Percentiles rank a stretch among this genome's conserved stretches.
These are phyloP conservation scores for Suhomyces xylopsoci DNA, from an alignment of 805 yeast genomes.

Conservation along the genomic window DNA sequence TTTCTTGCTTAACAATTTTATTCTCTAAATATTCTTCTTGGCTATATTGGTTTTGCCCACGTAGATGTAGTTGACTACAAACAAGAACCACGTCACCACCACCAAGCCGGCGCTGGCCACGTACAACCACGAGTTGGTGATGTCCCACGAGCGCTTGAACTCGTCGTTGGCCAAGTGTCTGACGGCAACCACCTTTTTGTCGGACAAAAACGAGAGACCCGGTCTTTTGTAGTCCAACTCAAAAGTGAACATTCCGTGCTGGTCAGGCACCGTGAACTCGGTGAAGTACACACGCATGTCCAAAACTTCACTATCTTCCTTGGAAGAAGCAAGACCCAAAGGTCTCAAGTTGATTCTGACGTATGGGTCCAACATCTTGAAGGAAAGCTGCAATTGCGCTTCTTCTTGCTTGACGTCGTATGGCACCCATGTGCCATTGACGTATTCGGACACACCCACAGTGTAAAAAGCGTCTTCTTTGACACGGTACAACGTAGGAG, in stretches of 20 bases:
- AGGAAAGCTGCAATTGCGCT: conserved; percentile 74
- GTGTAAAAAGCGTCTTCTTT: conserved; percentile 65
- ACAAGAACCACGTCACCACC: conserved; percentile 70
- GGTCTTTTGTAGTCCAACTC: conserved; percentile 71
- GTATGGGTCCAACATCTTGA: conserved; percentile 92
- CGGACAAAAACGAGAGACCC: conserved; percentile 68
- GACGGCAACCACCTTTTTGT: conserved; percentile 70
- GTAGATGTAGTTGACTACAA: conserved; percentile 63
- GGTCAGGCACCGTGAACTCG: conserved; percentile 80
- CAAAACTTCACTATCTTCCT: conserved; percentile 34
- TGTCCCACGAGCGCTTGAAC: conserved; percentile 88
- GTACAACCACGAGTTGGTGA: conserved; percentile 91
- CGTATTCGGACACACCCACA: conserved; percentile 46
- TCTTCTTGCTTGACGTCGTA: conserved; percentile 36
- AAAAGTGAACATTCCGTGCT: conserved; percentile 94
- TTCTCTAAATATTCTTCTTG: conserved; percentile 24
- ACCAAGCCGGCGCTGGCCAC: conserved; percentile 69
- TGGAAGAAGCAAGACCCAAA: conserved; percentile 34
- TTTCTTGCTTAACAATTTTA: no score
- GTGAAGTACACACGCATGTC: conserved; percentile 49
- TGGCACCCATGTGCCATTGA: conserved; percentile 65
- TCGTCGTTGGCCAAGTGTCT: conserved; percentile 96
- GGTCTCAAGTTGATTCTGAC: conserved; percentile 67
- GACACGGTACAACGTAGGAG: conserved; percentile 58
- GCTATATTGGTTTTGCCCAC: conserved; percentile 27